phyloP scores from a whole-genome alignment of 1,139 yeast species.

The Geotrichum armillariae region DNA sequence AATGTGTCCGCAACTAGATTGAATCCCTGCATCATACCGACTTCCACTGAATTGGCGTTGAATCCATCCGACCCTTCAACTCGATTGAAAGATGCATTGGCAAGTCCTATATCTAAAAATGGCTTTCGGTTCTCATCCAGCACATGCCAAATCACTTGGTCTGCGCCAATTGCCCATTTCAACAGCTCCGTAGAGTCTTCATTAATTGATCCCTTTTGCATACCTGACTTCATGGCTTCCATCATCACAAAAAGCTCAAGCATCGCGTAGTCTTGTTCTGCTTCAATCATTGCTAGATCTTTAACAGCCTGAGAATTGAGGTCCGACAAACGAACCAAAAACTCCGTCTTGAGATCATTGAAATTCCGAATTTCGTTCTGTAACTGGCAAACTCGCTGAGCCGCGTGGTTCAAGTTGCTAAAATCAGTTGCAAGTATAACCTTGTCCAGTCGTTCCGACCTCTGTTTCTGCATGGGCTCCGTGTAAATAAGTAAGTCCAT shows the following conservation, averaged over 20 bases:
- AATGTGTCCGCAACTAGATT: conserved; percentile 60
- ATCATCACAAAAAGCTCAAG: conserved; percentile 65
- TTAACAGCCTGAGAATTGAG: conserved; percentile 29
- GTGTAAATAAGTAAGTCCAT: conserved; percentile 65
- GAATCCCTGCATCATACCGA: conserved; percentile 69
- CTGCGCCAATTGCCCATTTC: conserved; percentile 68
- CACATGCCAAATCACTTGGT: conserved; percentile 72
- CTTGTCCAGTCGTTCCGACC: conserved; percentile 62
- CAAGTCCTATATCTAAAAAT: conserved; percentile 70
- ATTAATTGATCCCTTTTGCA: conserved; percentile 44
- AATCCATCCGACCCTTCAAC: conserved; percentile 62
- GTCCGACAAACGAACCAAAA: conserved; percentile 37
- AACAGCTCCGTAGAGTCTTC: conserved; percentile 41
- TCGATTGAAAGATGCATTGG: conserved; percentile 61
- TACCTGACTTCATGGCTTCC: conserved; percentile 61
- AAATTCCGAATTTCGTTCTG: conserved; percentile 56
- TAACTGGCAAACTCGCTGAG: conserved; percentile 51
- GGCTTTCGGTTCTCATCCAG: conserved; percentile 61
- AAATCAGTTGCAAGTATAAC: conserved; percentile 69
- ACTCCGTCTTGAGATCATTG: conserved; percentile 48
- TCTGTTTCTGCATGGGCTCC: conserved; percentile 59
- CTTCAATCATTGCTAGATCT: conserved; percentile 47
- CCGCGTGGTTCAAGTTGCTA: conserved; percentile 58
- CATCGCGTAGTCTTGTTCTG: conserved; percentile 56
- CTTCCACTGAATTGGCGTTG: conserved; percentile 57